Percentiles rank a stretch among this genome's conserved stretches.
Evolutionary conservation across 2,329 filamentous ascomycete species (phyloP).

Genomic region (Grosmannia clavigera): DNA sequence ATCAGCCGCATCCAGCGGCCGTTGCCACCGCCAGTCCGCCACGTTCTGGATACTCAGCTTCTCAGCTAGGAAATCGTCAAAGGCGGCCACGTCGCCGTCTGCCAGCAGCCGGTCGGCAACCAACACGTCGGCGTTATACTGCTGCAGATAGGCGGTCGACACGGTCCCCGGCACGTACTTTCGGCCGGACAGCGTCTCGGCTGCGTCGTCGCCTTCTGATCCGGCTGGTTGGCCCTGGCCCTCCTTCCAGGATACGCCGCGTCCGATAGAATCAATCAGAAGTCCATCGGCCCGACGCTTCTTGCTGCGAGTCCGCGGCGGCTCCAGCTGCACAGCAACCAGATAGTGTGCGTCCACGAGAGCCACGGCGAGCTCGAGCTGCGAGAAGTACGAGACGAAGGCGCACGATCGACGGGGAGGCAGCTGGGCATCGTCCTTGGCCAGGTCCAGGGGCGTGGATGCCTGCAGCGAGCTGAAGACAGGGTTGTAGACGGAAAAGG

Average conservation of each 20-base stretch:
- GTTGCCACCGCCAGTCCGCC: conserved; percentile 11
- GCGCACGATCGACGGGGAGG: conserved; percentile 20
- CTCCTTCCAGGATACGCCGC: conserved; percentile 32
- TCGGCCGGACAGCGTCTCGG: neutral
- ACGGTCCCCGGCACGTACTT: conserved; percentile 34
- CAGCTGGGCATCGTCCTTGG: neutral
- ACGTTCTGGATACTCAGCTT: conserved; percentile 31
- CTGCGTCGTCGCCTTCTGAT: neutral
- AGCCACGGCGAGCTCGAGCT: conserved; percentile 53
- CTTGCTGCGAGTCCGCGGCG: conserved; percentile 41
- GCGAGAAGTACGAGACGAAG: conserved; percentile 50
- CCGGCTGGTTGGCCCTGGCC: neutral
- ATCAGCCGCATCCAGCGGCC: conserved; percentile 14
- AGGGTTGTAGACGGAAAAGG: conserved; percentile 55
- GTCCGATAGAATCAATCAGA: conserved; percentile 62
- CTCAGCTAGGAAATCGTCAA: conserved; percentile 27
- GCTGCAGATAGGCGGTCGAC: conserved; percentile 34
- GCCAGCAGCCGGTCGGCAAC: conserved; percentile 35
- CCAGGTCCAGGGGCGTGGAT: conserved; percentile 20
- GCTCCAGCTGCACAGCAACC: conserved; percentile 57
- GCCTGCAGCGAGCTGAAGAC: conserved; percentile 52
- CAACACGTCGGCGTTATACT: conserved; percentile 30
- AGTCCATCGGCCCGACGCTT: conserved; percentile 47
- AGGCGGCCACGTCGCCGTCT: conserved; percentile 31
- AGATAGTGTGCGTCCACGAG: conserved; percentile 43